These are phyloP conservation scores for Ustilago xerochloae DNA, from an alignment of 1,284 basidiomycete genomes.

Conservation along the genomic window DNA sequence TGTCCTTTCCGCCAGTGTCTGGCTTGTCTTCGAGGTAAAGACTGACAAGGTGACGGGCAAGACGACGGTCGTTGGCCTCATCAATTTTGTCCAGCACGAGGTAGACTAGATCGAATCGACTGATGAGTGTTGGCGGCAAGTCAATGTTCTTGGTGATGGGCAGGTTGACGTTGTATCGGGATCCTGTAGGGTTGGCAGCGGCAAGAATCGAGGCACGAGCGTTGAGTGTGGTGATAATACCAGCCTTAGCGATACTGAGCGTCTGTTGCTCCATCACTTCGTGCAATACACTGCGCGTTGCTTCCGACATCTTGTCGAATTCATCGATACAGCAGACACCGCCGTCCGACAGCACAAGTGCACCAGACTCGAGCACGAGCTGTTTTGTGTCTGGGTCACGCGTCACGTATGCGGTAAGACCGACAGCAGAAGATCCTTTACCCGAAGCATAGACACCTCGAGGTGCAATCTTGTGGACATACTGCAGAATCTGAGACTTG, in stretches of 20 bases:
- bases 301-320: slow-evolving; percentile 99
- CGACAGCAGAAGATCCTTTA: slow-evolving; percentile 97
- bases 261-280: slow-evolving; percentile 99
- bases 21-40: slow-evolving; percentile 93
- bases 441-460: slow-evolving; percentile 87
- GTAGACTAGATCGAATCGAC: slow-evolving; percentile 97
- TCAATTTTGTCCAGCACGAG: slow-evolving; percentile 91
- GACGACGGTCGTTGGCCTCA: slow-evolving; percentile 84
- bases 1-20: slow-evolving; percentile 76
- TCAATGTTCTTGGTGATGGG: slow-evolving; percentile 78
- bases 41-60: slow-evolving; percentile 92
- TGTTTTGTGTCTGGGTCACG: slow-evolving; percentile 98
- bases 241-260: slow-evolving; percentile 98
- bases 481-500: slow-evolving; percentile 89
- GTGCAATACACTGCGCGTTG: slow-evolving; percentile 93
- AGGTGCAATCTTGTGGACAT: slow-evolving; percentile 98
- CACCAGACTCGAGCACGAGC: slow-evolving; percentile 95
- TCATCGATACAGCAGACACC: slow-evolving; percentile 99
- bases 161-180: slow-evolving; percentile 89
- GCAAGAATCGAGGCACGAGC: slow-evolving; percentile 96
- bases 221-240: slow-evolving; percentile 98
- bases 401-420: slow-evolving; percentile 97
- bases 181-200: slow-evolving; percentile 95
- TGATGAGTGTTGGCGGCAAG: slow-evolving; percentile 95
- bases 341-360: slow-evolving; percentile 93